These are phyloP conservation scores for Tolypocladium nubicola DNA, from an alignment of 2,329 filamentous ascomycete genomes.

Conservation along the genomic window DNA sequence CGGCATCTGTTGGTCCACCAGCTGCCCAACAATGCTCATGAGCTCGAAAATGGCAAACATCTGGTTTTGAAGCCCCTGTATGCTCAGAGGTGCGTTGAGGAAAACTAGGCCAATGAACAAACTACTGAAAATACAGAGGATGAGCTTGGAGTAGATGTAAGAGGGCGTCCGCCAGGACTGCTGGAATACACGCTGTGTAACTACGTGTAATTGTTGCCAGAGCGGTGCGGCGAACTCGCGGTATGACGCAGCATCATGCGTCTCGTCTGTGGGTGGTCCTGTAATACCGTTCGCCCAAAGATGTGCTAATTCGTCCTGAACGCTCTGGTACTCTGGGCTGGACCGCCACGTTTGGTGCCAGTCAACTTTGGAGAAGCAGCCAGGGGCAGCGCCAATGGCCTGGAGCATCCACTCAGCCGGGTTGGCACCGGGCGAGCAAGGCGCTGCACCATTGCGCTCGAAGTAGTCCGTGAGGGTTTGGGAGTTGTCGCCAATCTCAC, in stretches of 20 bases:
- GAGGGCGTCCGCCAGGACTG: slow-evolving; percentile 70
- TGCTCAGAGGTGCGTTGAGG: slow-evolving; percentile 24
- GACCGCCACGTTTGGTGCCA: neutral
- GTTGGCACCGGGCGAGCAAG: slow-evolving; percentile 44
- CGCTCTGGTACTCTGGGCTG: neutral
- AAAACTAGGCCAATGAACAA: neutral
- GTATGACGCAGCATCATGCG: neutral
- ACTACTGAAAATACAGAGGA: neutral
- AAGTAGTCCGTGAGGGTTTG: slow-evolving; percentile 43
- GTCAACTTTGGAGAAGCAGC: slow-evolving; percentile 7
- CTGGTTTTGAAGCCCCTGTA: slow-evolving; percentile 59
- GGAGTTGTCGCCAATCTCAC: slow-evolving; percentile 12
- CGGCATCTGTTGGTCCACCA: neutral
- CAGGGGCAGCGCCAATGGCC: slow-evolving; percentile 29
- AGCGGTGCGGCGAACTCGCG: neutral
- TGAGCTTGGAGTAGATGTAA: slow-evolving; percentile 61
- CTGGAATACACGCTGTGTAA: slow-evolving; percentile 56
- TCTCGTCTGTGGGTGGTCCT: neutral
- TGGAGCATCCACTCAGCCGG: slow-evolving; percentile 59
- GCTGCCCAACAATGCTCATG: slow-evolving; percentile 51
- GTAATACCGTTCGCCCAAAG: neutral
- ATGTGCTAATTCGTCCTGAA: neutral
- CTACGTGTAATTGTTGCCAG: slow-evolving; percentile 45
- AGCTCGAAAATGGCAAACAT: slow-evolving; percentile 66
- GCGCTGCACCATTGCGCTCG: slow-evolving; percentile 44